Evolutionary conservation across 139 green algal species (phyloP).

Genomic region (Chlamydomonas asymmetrica): DNA sequence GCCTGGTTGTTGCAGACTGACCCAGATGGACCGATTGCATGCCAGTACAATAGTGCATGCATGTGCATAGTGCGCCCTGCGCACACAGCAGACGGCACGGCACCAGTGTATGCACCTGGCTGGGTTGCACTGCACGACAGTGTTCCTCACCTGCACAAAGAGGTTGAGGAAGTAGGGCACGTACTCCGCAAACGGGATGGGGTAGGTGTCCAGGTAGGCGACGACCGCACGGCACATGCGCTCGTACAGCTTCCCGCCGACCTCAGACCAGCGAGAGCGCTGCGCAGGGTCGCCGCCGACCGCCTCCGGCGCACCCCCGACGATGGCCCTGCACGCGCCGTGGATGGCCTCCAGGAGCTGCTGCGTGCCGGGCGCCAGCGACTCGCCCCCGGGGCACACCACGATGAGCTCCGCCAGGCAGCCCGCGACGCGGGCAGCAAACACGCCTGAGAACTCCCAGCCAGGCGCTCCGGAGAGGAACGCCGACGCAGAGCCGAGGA

Average conservation of each 20-base stretch:
- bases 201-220: constrained; percentile 42
- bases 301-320: constrained; percentile 5
- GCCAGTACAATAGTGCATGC: too few relatives aligned
- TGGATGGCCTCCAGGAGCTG: constrained; percentile 48
- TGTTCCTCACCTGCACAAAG: constrained; percentile 37
- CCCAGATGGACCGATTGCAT: too few relatives aligned
- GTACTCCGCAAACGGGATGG: constrained; percentile 55
- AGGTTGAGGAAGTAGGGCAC: constrained; percentile 64
- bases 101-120: too few relatives aligned
- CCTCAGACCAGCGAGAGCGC: constrained; percentile 18
- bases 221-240: constrained; percentile 33
- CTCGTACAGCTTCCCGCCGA: constrained; percentile 46
- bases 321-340: constrained; percentile 35
- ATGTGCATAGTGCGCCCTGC: too few relatives aligned
- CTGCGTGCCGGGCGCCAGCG: constrained; percentile 26
- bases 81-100: too few relatives aligned
- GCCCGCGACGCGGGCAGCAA: constrained; percentile 46
- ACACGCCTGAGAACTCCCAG: constrained; percentile 47
- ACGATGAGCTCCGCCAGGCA: constrained; percentile 47
- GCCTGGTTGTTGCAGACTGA: too few relatives aligned
- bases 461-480: neutral
- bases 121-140: too few relatives aligned
- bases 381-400: constrained; percentile 11
- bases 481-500: too few relatives aligned
- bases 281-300: neutral